phyloP scores from a whole-genome alignment of 2,329 filamentous ascomycete species.

The Colletotrichum aenigma region DNA sequence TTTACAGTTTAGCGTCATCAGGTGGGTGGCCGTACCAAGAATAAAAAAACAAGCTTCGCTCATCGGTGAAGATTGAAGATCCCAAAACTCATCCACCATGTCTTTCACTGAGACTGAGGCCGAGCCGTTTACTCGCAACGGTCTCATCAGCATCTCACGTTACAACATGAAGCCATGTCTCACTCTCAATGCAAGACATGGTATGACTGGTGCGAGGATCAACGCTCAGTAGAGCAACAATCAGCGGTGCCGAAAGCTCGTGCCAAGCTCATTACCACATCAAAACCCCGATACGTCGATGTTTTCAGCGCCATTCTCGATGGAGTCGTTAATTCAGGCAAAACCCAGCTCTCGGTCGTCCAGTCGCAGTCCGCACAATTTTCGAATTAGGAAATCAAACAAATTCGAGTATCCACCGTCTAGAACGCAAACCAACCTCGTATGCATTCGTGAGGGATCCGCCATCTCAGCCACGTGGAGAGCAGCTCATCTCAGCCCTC shows the following conservation, averaged over 20 bases:
- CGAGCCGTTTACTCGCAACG: too few relatives aligned
- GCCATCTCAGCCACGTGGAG: not conserved
- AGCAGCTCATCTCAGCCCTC: not conserved
- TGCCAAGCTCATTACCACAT: not conserved
- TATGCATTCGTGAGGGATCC: not conserved
- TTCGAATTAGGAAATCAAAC: not conserved
- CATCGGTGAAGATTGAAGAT: not conserved
- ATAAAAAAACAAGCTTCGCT: not conserved
- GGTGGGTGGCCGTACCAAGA: not conserved
- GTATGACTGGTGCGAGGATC: not conserved
- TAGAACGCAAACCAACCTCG: not conserved
- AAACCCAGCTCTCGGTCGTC: not conserved
- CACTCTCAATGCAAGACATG: not conserved
- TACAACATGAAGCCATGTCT: not conserved
- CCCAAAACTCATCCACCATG: not conserved
- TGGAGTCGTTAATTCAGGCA: not conserved
- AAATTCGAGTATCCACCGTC: not conserved
- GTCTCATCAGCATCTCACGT: not conserved
- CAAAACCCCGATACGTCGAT: not conserved
- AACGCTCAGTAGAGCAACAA: not conserved
- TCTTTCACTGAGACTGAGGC: not conserved
- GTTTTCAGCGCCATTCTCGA: not conserved
- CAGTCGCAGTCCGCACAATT: not conserved
- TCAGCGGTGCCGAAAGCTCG: not conserved
- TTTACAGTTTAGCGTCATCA: not conserved